These are phyloP conservation scores for Articulospora tetracladia DNA, from an alignment of 495 filamentous ascomycete species.

Conservation along the genomic window DNA sequence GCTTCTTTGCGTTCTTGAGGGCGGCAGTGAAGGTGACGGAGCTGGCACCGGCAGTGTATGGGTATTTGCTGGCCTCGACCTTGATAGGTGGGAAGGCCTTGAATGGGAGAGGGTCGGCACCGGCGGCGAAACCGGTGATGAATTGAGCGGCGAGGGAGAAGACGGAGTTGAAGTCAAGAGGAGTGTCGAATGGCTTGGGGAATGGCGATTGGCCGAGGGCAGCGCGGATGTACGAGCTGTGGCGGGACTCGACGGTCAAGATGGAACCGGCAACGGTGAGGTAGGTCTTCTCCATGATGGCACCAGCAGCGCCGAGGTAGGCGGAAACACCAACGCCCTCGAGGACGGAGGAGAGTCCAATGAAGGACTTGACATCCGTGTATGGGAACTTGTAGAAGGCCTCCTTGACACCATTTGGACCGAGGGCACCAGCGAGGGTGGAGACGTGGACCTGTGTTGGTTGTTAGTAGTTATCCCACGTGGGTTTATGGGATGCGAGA, in stretches of 20 bases:
- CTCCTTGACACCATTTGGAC: conserved; percentile 26
- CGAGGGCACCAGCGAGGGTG: conserved; percentile 36
- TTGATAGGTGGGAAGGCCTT: conserved; percentile 35
- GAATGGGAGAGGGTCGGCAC: conserved; percentile 35
- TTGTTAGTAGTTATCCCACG: conserved; percentile 21
- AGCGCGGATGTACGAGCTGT: conserved; percentile 40
- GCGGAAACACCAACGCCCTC: conserved; percentile 37
- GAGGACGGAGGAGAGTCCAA: conserved; percentile 38
- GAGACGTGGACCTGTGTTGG: conserved; percentile 34
- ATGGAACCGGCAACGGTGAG: conserved; percentile 41
- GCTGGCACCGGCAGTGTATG: conserved; percentile 20
- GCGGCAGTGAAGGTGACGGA: conserved; percentile 27
- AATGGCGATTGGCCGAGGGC: conserved; percentile 31
- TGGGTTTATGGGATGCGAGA: not conserved
- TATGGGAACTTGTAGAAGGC: conserved; percentile 40
- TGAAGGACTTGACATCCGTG: conserved; percentile 36
- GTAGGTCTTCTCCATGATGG: conserved; percentile 36
- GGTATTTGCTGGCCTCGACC: conserved; percentile 15
- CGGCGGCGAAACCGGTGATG: conserved; percentile 37
- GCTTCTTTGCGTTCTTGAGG: conserved; percentile 16
- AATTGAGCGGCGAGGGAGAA: conserved; percentile 41
- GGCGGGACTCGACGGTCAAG: conserved; percentile 44
- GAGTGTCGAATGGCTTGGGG: conserved; percentile 41
- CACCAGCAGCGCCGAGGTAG: conserved; percentile 38
- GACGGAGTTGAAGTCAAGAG: conserved; percentile 40